Conservation (phyloP, 2,329 filamentous ascomycete genomes). For the Emericellopsis cladophorae region DNA sequence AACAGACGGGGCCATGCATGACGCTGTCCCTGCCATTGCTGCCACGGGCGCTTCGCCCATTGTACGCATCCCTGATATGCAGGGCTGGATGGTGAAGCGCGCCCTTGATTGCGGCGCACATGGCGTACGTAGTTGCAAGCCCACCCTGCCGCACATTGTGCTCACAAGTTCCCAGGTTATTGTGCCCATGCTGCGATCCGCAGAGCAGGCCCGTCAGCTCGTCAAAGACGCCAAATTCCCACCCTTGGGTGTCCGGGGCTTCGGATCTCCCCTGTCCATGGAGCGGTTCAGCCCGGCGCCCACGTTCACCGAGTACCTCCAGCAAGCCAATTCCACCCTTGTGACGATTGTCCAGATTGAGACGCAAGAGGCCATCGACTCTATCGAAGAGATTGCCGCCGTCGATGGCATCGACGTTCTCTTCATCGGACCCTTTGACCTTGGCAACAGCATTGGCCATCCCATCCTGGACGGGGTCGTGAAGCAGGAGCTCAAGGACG, state of each 20-base stretch:
- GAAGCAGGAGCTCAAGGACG: constrained; percentile 42
- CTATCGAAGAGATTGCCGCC: constrained; percentile 48
- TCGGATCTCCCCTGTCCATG: constrained; percentile 33
- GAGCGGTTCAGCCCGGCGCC: constrained; percentile 28
- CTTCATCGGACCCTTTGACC: constrained; percentile 54
- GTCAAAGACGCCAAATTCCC: constrained; percentile 38
- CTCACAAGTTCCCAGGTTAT: constrained; percentile 19
- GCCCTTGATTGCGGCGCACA: constrained; percentile 38
- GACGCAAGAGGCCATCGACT: constrained; percentile 47
- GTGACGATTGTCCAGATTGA: constrained; percentile 58
- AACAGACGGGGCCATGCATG: constrained; percentile 35
- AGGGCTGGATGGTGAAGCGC: constrained; percentile 32
- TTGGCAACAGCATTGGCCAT: constrained; percentile 50
- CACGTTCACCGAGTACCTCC: constrained; percentile 33
- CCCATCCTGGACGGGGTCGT: constrained; percentile 50
- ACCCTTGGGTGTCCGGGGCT: constrained; percentile 32
- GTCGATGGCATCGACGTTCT: constrained; percentile 48
- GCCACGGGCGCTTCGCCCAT: constrained; percentile 28
- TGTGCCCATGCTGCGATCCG: constrained; percentile 29
- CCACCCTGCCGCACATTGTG: not conserved
- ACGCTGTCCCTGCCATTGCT: constrained; percentile 38
- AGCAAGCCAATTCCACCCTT: constrained; percentile 35
- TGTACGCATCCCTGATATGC: constrained; percentile 38
- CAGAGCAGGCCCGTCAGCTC: constrained; percentile 29
- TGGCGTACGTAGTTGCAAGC: constrained; percentile 21